Conservation (phyloP, 768 basidiomycete genomes). For the Hygrocybe punicea region DNA sequence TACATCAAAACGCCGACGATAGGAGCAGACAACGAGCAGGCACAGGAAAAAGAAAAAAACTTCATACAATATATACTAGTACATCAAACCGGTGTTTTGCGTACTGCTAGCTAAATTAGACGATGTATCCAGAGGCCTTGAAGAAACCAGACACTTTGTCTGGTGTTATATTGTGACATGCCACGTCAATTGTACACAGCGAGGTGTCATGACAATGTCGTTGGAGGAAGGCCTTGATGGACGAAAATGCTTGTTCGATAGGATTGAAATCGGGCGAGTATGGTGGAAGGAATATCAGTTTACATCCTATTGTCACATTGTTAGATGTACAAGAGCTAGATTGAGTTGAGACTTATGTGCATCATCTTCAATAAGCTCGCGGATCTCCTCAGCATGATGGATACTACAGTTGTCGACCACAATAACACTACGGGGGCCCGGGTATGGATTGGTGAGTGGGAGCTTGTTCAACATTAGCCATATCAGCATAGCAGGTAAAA, state of each 20-base stretch:
- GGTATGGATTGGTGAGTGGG: conserved; percentile 28
- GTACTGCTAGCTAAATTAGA: conserved; percentile 3
- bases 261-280: conserved; percentile 37
- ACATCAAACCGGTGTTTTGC: background rate
- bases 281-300: conserved; percentile 26
- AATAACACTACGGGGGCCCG: conserved; percentile 33
- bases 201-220: conserved; percentile 6
- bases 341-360: conserved; percentile 16
- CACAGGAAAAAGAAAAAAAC: background rate
- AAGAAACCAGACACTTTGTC: conserved; percentile 14
- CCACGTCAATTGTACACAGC: conserved; percentile 2
- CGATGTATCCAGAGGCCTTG: conserved; percentile 13
- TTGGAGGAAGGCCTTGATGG: conserved; percentile 27
- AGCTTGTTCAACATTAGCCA: conserved; percentile 7
- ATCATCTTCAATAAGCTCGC: conserved; percentile 26
- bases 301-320: background rate
- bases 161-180: conserved; percentile 14
- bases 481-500: background rate
- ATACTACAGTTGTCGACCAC: conserved; percentile 42
- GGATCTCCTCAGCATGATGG: conserved; percentile 36
- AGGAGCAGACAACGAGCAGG: background rate
- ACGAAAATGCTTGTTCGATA: conserved; percentile 33
- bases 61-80: background rate
- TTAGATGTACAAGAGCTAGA: background rate
- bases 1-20: too few species aligned